These are phyloP conservation scores for Phragmites australis DNA, from an alignment of 176 grass and related monocot species.

Conservation along the genomic window DNA sequence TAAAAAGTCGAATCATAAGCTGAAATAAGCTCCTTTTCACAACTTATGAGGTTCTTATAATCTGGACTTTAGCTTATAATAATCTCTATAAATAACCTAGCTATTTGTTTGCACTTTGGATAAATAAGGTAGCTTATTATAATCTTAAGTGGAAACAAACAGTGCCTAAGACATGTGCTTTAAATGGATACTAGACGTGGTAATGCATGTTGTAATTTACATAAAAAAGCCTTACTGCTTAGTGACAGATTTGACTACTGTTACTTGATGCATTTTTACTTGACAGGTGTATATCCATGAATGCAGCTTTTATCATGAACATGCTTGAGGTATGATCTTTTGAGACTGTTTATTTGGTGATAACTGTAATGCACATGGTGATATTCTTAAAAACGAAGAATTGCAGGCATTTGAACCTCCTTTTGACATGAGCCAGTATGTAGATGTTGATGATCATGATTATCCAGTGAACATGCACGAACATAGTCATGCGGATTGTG, in stretches of 20 bases:
- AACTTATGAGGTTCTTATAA: too few species aligned
- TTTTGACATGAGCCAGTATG: constrained; percentile 81
- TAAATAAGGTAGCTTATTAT: too few species aligned
- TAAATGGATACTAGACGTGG: neutral
- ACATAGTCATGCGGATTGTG: constrained; percentile 49
- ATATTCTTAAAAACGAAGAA: constrained; percentile 31
- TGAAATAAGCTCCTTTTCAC: too few species aligned
- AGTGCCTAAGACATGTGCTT: constrained; percentile 5
- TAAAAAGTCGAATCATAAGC: too few species aligned
- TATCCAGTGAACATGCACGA: constrained; percentile 39
- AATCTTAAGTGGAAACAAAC: too few species aligned
- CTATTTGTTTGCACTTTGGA: too few species aligned
- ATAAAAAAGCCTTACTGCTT: constrained; percentile 9
- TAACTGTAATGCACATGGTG: constrained; percentile 19
- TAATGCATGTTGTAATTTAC: constrained; percentile 27
- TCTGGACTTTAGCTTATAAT: too few species aligned
- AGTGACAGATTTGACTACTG: constrained; percentile 33
- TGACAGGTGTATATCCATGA: constrained; percentile 92
- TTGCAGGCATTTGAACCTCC: constrained; percentile 94
- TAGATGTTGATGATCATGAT: constrained; percentile 56
- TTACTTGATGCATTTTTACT: constrained; percentile 47
- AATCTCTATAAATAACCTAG: too few species aligned
- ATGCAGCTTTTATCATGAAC: constrained; percentile 87
- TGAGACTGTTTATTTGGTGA: constrained; percentile 19
- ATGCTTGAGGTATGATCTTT: constrained; percentile 89